A percentile compares a stretch with the other conserved stretches of the same genome.
Conservation (phyloP, 1,139 yeast species). For the Magnusiomyces magnusii region DNA sequence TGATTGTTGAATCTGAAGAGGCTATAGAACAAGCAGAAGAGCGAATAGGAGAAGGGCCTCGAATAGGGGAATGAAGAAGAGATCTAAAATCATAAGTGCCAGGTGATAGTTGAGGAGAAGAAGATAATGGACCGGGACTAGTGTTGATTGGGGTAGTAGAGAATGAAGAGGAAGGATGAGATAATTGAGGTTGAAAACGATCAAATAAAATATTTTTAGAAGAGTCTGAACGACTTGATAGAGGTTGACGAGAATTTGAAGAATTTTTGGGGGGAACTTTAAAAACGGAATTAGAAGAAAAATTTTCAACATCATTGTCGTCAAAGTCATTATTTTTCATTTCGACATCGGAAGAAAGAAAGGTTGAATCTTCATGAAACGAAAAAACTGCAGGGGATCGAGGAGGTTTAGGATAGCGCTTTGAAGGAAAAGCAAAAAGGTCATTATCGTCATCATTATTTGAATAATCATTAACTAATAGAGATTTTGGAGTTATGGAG, state of each 20-base stretch:
- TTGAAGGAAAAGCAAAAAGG: no score
- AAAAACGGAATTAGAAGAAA: not conserved
- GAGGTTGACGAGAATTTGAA: not conserved
- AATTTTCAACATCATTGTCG: not conserved
- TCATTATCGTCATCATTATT: not conserved
- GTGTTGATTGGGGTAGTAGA: not conserved
- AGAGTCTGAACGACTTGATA: not conserved
- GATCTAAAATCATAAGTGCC: not conserved
- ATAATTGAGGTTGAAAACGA: not conserved
- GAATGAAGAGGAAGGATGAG: not conserved
- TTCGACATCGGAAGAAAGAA: not conserved
- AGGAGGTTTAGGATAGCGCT: not conserved
- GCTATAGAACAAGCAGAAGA: not conserved
- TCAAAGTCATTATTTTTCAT: not conserved
- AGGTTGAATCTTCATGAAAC: not conserved
- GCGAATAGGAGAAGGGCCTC: not conserved
- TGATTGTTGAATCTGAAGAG: not conserved
- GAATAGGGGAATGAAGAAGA: not conserved
- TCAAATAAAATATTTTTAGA: not conserved
- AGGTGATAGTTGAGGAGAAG: not conserved
- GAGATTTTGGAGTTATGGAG: not conserved
- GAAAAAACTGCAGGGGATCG: not conserved
- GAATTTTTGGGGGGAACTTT: not conserved
- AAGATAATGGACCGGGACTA: not conserved
- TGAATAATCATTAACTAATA: not conserved